Percentiles rank a stretch among this genome's conserved stretches.
Evolutionary conservation across 331 rosid species (phyloP).

Genomic region (Ulmus americana): DNA sequence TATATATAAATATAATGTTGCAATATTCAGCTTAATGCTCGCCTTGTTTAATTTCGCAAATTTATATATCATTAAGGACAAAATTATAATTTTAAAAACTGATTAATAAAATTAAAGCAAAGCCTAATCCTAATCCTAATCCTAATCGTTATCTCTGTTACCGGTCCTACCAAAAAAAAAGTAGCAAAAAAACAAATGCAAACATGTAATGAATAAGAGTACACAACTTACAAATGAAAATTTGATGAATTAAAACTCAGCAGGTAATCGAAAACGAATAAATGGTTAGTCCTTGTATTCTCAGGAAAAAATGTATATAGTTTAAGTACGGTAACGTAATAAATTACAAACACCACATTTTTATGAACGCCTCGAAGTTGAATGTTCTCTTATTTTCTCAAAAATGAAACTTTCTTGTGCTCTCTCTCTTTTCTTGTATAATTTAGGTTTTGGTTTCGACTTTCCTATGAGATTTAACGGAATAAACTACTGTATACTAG

Average conservation of each 20-base stretch:
- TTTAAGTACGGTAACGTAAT: conserved; percentile 5
- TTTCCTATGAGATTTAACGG: conserved; percentile 13
- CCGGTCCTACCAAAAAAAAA: background rate
- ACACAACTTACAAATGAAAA: background rate
- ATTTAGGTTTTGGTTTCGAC: conserved; percentile 3
- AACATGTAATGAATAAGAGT: background rate
- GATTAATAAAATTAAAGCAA: too few relatives aligned
- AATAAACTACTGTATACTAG: conserved; percentile 39
- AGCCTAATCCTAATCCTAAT: background rate
- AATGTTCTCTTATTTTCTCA: conserved; percentile 30
- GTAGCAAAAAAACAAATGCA: background rate
- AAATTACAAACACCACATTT: conserved; percentile 14
- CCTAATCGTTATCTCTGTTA: background rate
- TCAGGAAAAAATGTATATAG: background rate
- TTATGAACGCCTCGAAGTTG: conserved; percentile 56
- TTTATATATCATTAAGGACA: too few relatives aligned
- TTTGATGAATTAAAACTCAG: background rate
- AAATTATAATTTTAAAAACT: too few relatives aligned
- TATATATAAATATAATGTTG: too few relatives aligned
- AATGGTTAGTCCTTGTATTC: background rate
- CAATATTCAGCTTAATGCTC: too few relatives aligned
- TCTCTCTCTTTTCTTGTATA: conserved; percentile 4
- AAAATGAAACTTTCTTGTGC: conserved; percentile 8
- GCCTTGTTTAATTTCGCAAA: too few relatives aligned
- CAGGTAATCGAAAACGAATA: background rate